A percentile compares a stretch with the other conserved stretches of the same genome.
Evolutionary conservation across 1,284 basidiomycete species (phyloP).

Genomic region (Thecaphora frezii): DNA sequence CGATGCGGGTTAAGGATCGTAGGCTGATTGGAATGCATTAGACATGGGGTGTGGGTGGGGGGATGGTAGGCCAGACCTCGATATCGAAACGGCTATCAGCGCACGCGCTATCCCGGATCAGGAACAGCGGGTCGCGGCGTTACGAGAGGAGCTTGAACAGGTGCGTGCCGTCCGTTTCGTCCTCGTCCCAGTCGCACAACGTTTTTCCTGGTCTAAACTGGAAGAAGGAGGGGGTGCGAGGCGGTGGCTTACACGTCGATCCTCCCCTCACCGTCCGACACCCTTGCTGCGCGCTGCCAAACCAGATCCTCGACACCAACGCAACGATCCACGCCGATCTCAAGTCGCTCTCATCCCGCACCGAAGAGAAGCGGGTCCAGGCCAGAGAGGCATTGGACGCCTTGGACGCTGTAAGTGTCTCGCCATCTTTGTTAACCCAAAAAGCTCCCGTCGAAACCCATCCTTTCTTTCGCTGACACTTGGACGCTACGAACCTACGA

Average conservation of each 20-base stretch:
- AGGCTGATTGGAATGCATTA: too few relatives aligned
- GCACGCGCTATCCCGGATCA: slow-evolving; percentile 45
- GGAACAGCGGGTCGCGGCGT: slow-evolving; percentile 13
- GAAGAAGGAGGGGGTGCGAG: too few relatives aligned
- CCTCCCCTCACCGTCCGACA: too few relatives aligned
- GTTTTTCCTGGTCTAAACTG: too few relatives aligned
- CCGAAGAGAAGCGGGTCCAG: slow-evolving; percentile 11
- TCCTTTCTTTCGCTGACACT: neutral
- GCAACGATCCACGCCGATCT: slow-evolving; percentile 8
- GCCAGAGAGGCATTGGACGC: slow-evolving; percentile 19
- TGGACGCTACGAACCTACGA: neutral
- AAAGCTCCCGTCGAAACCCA: neutral
- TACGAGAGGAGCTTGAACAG: slow-evolving; percentile 24
- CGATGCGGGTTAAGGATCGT: too few relatives aligned
- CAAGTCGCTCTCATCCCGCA: slow-evolving; percentile 3
- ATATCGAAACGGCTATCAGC: slow-evolving; percentile 41
- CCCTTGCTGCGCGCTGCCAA: neutral
- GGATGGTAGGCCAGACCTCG: slow-evolving; percentile 24
- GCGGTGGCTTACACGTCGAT: too few relatives aligned
- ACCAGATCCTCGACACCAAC: slow-evolving; percentile 5
- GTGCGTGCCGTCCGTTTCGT: slow-evolving; percentile 5
- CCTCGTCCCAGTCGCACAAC: neutral
- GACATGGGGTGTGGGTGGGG: too few relatives aligned
- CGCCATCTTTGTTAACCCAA: neutral
- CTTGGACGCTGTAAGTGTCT: slow-evolving; percentile 23